Evolutionary conservation across 495 filamentous ascomycete species (phyloP).

Genomic region (Penicillium angulare): DNA sequence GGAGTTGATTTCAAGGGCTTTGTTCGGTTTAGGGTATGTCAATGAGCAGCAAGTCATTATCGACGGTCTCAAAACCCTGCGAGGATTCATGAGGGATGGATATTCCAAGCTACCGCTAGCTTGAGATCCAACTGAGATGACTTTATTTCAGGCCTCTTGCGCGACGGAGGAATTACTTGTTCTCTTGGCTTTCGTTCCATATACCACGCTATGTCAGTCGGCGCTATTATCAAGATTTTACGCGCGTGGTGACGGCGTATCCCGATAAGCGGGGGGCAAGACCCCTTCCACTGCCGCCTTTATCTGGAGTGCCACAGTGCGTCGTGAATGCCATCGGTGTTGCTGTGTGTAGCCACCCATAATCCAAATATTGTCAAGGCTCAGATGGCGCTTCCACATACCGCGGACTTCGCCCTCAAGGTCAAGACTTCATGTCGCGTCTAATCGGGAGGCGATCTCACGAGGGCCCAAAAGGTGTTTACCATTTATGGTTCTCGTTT

Average conservation of each 20-base stretch:
- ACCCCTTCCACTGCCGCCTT: constrained; percentile 27
- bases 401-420: constrained; percentile 38
- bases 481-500: no score
- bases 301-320: constrained; percentile 34
- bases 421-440: constrained; percentile 39
- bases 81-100: constrained; percentile 59
- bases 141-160: no score
- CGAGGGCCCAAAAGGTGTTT: constrained; percentile 9
- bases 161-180: no score
- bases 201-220: no score
- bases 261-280: constrained; percentile 20
- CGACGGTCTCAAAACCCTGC: constrained; percentile 60
- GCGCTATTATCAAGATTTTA: no score
- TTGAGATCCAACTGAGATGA: no score
- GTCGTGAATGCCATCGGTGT: constrained; percentile 5
- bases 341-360: constrained; percentile 23
- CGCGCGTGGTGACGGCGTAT: constrained; percentile 8
- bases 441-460: constrained; percentile 30
- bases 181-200: no score
- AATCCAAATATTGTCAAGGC: constrained; percentile 35
- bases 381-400: constrained; percentile 32
- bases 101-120: no score
- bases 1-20: constrained; percentile 70
- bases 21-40: constrained; percentile 75
- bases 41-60: constrained; percentile 64